Percentiles rank a stretch among this genome's conserved stretches.
phyloP scores from a whole-genome alignment of 352 stramenopile species.

The Pythium guiyangense region DNA sequence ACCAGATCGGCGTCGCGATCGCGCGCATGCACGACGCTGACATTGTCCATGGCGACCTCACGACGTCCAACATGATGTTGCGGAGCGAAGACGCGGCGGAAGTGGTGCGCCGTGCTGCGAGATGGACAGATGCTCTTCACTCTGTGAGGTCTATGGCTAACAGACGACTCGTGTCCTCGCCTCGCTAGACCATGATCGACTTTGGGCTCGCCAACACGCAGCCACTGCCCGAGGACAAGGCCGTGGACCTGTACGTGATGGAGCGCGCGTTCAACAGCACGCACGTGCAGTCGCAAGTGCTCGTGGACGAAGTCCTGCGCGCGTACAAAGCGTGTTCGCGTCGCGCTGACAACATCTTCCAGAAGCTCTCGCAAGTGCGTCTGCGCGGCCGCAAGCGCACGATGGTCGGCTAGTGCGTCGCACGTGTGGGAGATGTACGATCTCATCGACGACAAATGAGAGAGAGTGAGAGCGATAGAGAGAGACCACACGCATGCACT shows the following conservation, averaged over 20 bases:
- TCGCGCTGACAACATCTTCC: conserved; percentile 70
- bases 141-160: too few relatives aligned
- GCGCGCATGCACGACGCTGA: conserved; percentile 90
- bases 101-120: conserved; percentile 51
- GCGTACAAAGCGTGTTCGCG: conserved; percentile 84
- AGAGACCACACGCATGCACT: too few relatives aligned
- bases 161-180: too few relatives aligned
- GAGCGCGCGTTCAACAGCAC: conserved; percentile 90
- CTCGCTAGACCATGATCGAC: conserved; percentile 70
- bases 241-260: conserved; percentile 92
- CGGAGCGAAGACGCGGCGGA: conserved; percentile 51
- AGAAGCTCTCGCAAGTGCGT: conserved; percentile 86
- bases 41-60: conserved; percentile 92
- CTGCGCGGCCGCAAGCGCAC: conserved; percentile 87
- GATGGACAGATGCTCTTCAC: too few relatives aligned
- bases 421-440: too few relatives aligned
- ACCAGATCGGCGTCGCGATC: conserved; percentile 85
- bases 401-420: conserved; percentile 78
- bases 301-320: conserved; percentile 81
- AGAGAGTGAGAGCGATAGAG: not conserved
- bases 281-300: conserved; percentile 78
- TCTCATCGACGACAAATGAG: too few relatives aligned
- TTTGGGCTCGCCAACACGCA: conserved; percentile 84
- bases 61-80: conserved; percentile 94
- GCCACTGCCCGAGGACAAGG: conserved; percentile 87